Evolutionary conservation across 176 grass and related monocot genomes (phyloP).

Genomic region (Miscanthus lutarioriparius): DNA sequence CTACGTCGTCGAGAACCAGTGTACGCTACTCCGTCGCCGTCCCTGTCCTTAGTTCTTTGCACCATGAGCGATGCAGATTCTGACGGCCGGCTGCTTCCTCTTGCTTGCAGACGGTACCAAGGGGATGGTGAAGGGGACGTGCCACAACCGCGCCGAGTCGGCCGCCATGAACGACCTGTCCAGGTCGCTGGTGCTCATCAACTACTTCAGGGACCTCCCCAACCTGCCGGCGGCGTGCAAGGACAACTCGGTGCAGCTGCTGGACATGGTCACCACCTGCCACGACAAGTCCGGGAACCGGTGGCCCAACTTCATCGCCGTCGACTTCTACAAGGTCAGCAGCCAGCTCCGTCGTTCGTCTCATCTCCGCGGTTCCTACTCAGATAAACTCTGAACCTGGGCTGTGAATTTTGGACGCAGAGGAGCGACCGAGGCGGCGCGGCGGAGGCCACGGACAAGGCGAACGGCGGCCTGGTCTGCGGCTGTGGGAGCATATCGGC

Average conservation of each 20-base stretch:
- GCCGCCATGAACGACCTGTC: constrained; percentile 71
- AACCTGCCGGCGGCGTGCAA: constrained; percentile 64
- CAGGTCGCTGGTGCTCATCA: constrained; percentile 85
- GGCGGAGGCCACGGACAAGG: constrained; percentile 66
- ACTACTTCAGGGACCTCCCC: constrained; percentile 71
- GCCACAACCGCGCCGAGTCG: constrained; percentile 73
- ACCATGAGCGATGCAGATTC: not conserved
- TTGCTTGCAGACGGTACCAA: constrained; percentile 58
- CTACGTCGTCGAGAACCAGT: constrained; percentile 93
- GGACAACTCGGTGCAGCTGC: constrained; percentile 64
- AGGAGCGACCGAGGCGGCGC: constrained; percentile 75
- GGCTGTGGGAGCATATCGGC: constrained; percentile 58
- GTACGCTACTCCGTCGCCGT: not conserved
- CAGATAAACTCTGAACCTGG: not conserved
- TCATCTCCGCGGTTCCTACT: not conserved
- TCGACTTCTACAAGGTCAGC: constrained; percentile 82
- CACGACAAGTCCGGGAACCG: constrained; percentile 50
- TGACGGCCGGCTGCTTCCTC: not conserved
- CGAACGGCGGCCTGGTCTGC: constrained; percentile 68
- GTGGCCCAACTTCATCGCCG: constrained; percentile 89
- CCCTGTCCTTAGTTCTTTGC: too few relatives aligned
- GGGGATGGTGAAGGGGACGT: constrained; percentile 68
- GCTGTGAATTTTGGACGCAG: constrained; percentile 19
- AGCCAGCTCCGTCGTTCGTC: not conserved
- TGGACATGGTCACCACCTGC: constrained; percentile 60